These are phyloP conservation scores for Lathyrus tuberosus DNA, from an alignment of 306 rosid species.

Conservation along the genomic window DNA sequence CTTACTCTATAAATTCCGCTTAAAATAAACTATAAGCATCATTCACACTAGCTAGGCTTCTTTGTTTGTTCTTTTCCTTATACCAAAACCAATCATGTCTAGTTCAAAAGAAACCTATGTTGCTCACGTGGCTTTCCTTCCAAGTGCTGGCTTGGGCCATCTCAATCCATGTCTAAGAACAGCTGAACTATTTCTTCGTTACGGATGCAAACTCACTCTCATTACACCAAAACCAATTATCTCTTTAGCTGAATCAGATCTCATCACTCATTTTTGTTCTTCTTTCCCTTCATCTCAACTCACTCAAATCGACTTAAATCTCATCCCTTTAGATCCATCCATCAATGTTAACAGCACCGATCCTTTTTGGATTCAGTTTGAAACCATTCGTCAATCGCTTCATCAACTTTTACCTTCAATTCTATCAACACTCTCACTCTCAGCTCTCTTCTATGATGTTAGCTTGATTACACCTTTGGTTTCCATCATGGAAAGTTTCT, in stretches of 20 bases:
- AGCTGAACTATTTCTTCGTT: not conserved
- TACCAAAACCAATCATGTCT: not conserved
- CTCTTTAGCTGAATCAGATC: not conserved
- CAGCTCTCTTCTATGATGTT: not conserved
- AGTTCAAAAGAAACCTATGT: not conserved
- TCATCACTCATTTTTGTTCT: not conserved
- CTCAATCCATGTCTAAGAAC: not conserved
- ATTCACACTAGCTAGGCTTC: not conserved
- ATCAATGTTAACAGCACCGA: not conserved
- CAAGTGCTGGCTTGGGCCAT: not conserved
- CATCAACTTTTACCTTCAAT: not conserved
- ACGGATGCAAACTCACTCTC: not conserved
- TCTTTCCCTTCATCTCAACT: not conserved
- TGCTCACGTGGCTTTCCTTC: not conserved
- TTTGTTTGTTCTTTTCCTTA: not conserved
- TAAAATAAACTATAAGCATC: not conserved
- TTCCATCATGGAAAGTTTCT: not conserved
- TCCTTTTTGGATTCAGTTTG: not conserved
- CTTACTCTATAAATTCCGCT: no score
- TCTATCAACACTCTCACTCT: not conserved
- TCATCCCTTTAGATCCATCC: not conserved
- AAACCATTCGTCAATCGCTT: not conserved
- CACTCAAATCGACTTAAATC: not conserved
- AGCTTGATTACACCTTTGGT: not conserved
- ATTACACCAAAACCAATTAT: not conserved